These are phyloP conservation scores for Cryoendolithus antarcticus DNA, from an alignment of 2,329 filamentous ascomycete species.

Conservation along the genomic window DNA sequence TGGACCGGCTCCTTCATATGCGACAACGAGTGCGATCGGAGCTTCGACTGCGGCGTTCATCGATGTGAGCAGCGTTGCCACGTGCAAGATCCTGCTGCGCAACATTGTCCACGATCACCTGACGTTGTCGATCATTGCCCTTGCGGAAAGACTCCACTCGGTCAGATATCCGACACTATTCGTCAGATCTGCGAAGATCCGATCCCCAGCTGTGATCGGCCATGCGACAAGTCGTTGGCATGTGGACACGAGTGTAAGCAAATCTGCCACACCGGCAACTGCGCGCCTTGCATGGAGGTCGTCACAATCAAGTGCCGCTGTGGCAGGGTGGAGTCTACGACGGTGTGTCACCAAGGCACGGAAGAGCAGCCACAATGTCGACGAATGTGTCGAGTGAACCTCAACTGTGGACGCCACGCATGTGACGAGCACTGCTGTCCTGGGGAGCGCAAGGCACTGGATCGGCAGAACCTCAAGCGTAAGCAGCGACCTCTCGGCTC, in stretches of 20 bases:
- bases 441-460: slow-evolving; percentile 71
- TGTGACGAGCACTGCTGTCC: slow-evolving; percentile 80
- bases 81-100: slow-evolving; percentile 50
- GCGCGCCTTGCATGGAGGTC: slow-evolving; percentile 55
- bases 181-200: slow-evolving; percentile 61
- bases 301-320: slow-evolving; percentile 68
- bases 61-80: slow-evolving; percentile 66
- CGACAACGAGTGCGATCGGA: slow-evolving; percentile 46
- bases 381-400: slow-evolving; percentile 62
- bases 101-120: slow-evolving; percentile 78
- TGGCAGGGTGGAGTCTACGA: slow-evolving; percentile 55
- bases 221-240: slow-evolving; percentile 56
- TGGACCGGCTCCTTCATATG: slow-evolving; percentile 56
- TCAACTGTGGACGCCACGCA: slow-evolving; percentile 83
- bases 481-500: slow-evolving; percentile 52
- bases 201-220: slow-evolving; percentile 66
- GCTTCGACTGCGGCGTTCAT: slow-evolving; percentile 75
- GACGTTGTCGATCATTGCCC: slow-evolving; percentile 71
- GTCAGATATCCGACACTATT: slow-evolving; percentile 44
- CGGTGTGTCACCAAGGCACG: slow-evolving; percentile 65
- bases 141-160: slow-evolving; percentile 72
- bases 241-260: slow-evolving; percentile 71
- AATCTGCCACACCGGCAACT: slow-evolving; percentile 67
- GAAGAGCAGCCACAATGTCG: slow-evolving; percentile 61
- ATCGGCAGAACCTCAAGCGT: slow-evolving; percentile 61